Evolutionary conservation across 2,329 filamentous ascomycete species (phyloP), one percentile per base, ranked within the genome.

Genomic region (Cytospora piceicola): DNA sequence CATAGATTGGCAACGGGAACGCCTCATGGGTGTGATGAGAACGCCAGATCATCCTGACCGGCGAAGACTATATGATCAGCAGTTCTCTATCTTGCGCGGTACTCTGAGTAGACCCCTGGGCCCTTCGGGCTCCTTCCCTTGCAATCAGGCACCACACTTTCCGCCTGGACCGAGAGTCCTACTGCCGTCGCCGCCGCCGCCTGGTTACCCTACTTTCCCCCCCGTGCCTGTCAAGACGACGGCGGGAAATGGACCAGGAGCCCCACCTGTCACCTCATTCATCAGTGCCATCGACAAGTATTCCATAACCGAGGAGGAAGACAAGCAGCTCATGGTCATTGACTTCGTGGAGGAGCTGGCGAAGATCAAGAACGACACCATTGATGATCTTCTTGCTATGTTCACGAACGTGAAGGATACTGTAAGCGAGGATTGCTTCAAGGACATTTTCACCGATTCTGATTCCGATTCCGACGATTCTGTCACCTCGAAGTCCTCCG

Each of bases 251-350:
- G n/a, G n/a, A n/a, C n/a, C 34, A 14, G 11, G 32, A 34, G 22
- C 14, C 5, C 54, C 20, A n/a, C 15, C 8, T 17, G 27, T 34
- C 22, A n/a, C 27, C 27, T 29, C 27, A 17, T 12, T 17, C 9
- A 24, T 29, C 4, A 14, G 5, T 24, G 14, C 34, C 7, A 8
- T 55, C n/a, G 39, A 49, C 6, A 32, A 52, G 15, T 22, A 56
- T 9, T 30, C 49, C 1, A 63, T 66, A 17, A 66, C 49, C 11
- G 54, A 34, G 55, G 39, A 62, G 7, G 64, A 66, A 34, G 55
- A 66, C 6, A 54, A 59, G 51, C 60, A 66, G 29, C 24, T 66
- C 24, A 59, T 32, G 36, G 63, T 66, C 51, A 29, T 66, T 12
- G 42, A 66, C 36, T 66, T 63, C 4, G 30, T 59, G 22, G 56